Evolutionary conservation across 1,284 basidiomycete genomes (phyloP).

Genomic region (Cryptococcus depauperatus): DNA sequence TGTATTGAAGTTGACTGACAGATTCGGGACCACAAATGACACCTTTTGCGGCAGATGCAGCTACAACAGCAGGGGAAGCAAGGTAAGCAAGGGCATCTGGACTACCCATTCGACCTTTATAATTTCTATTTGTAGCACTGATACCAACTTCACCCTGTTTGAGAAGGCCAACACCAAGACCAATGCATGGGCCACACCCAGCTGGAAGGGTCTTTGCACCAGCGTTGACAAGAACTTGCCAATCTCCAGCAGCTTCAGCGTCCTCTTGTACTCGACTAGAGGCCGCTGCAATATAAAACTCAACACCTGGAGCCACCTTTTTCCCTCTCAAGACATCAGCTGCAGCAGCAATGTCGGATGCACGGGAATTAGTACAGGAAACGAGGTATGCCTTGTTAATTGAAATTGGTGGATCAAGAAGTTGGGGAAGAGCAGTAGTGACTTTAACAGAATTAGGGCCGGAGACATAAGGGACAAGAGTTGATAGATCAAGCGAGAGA

Average conservation of each 20-base stretch:
- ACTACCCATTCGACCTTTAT: slow-evolving; percentile 96
- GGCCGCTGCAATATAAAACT: slow-evolving; percentile 96
- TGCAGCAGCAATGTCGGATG: slow-evolving; percentile 87
- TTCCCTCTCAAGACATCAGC: slow-evolving; percentile 79
- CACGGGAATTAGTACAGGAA: slow-evolving; percentile 95
- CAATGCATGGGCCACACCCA: slow-evolving; percentile 97
- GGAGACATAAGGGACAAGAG: slow-evolving; percentile 89
- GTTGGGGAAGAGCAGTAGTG: slow-evolving; percentile 75
- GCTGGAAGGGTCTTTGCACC: slow-evolving; percentile 90
- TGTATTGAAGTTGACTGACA: slow-evolving; percentile 49
- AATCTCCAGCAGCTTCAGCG: slow-evolving; percentile 75
- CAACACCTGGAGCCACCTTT: slow-evolving; percentile 79
- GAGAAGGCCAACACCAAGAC: slow-evolving; percentile 82
- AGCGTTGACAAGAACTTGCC: slow-evolving; percentile 74
- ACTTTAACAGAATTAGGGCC: slow-evolving; percentile 98
- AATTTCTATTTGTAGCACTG: slow-evolving; percentile 96
- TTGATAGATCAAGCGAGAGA: slow-evolving; percentile 84
- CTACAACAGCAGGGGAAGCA: slow-evolving; percentile 91
- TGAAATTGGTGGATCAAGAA: slow-evolving; percentile 64
- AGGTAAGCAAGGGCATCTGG: slow-evolving; percentile 93
- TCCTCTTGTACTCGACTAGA: slow-evolving; percentile 85
- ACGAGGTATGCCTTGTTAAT: slow-evolving; percentile 99
- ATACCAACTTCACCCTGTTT: slow-evolving; percentile 94
- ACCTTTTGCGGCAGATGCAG: slow-evolving; percentile 86
- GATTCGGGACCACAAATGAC: slow-evolving; percentile 79